Conservation (phyloP, 1,284 basidiomycete species). For the Malassezia brasiliensis region DNA sequence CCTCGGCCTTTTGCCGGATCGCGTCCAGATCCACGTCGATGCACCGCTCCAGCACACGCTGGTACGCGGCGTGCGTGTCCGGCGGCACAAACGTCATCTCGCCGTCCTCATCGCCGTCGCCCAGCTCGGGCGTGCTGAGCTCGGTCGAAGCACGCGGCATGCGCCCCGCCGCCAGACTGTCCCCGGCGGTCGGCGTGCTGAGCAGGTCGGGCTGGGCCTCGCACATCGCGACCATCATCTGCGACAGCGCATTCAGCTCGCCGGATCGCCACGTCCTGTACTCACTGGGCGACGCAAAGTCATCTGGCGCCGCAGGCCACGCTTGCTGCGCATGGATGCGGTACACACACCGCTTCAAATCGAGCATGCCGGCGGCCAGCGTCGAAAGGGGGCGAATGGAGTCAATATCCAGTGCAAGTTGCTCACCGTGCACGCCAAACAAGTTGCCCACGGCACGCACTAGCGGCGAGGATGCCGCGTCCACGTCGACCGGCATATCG, state of each 20-base stretch:
- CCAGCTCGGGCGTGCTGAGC: neutral
- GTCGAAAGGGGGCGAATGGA: slow-evolving; percentile 62
- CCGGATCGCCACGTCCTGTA: slow-evolving; percentile 73
- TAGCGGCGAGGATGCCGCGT: slow-evolving; percentile 23
- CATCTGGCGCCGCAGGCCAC: slow-evolving; percentile 74
- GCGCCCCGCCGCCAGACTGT: slow-evolving; percentile 2
- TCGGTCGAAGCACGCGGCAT: neutral
- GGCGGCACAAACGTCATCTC: slow-evolving; percentile 77
- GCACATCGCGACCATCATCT: slow-evolving; percentile 79
- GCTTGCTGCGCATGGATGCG: slow-evolving; percentile 73
- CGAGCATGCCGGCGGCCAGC: slow-evolving; percentile 51
- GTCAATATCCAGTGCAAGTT: slow-evolving; percentile 67
- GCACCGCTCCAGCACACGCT: slow-evolving; percentile 70
- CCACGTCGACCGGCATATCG: neutral
- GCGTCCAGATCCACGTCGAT: slow-evolving; percentile 76
- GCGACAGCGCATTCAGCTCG: slow-evolving; percentile 75
- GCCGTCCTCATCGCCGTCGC: slow-evolving; percentile 20
- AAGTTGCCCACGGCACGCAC: slow-evolving; percentile 59
- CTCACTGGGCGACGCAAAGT: slow-evolving; percentile 68
- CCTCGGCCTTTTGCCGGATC: slow-evolving; percentile 81
- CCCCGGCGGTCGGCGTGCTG: slow-evolving; percentile 54
- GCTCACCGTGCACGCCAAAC: slow-evolving; percentile 63
- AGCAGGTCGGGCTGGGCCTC: slow-evolving; percentile 76
- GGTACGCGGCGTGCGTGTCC: slow-evolving; percentile 74
- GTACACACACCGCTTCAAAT: slow-evolving; percentile 69